phyloP scores from a whole-genome alignment of 257 asterid genomes.

The Solanum pennellii region DNA sequence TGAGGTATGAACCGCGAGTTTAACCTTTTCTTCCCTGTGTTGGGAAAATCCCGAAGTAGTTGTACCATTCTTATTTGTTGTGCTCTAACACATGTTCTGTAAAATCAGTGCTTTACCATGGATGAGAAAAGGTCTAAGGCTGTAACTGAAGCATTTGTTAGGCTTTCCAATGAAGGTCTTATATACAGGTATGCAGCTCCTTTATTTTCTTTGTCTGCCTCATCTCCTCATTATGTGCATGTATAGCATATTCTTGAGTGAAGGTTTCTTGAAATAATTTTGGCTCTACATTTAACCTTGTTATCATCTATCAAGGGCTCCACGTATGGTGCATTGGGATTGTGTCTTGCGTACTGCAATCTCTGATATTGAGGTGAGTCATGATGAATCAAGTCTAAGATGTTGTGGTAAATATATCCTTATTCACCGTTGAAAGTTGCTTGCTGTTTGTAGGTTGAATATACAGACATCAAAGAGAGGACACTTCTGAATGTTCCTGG shows the following conservation, averaged over 20 bases:
- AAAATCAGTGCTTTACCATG: constrained; percentile 77
- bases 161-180: constrained; percentile 72
- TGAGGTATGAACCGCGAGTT: constrained; percentile 37
- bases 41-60: neutral
- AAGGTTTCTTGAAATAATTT: neutral
- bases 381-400: neutral
- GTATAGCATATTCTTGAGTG: neutral
- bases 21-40: neutral
- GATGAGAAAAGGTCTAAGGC: constrained; percentile 82
- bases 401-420: neutral
- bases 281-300: neutral
- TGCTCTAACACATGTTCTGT: neutral
- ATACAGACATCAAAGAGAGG: constrained; percentile 70
- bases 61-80: neutral
- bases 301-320: constrained; percentile 40
- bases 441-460: constrained; percentile 55
- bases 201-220: neutral
- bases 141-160: constrained; percentile 92
- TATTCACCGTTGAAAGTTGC: neutral
- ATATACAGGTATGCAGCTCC: constrained; percentile 56
- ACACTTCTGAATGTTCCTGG: constrained; percentile 60
- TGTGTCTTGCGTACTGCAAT: constrained; percentile 85
- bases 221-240: neutral
- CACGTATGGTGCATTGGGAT: constrained; percentile 95
- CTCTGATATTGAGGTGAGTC: constrained; percentile 85